Evolutionary conservation across 805 yeast genomes (phyloP), one percentile per base, ranked within the genome.

Genomic region (Starmerella kuoi): DNA sequence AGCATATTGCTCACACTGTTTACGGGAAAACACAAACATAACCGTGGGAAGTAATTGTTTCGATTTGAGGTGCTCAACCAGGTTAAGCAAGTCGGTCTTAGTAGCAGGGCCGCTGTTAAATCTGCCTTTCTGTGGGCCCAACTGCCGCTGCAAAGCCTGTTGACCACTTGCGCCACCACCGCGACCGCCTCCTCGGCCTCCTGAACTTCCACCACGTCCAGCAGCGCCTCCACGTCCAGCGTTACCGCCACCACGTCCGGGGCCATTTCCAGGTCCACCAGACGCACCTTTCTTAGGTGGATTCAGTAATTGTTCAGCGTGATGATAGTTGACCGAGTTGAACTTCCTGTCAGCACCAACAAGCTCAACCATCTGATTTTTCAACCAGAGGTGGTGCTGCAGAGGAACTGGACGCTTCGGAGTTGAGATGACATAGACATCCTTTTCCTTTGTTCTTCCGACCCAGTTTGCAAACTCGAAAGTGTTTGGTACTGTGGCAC

Each of bases 401-500:
- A 91, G 64, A 0, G 99, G 99, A 19, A 91, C 93, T 0, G 99
- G 99, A 59, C 99, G 77, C 59, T 91, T 84, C 11, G 94, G 86
- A 0, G 99, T 91, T 0, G 95, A 85, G 18, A 91, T 91, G 37
- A 91, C 98, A 55, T 91, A 88, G 7, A 91, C 88, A 55, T 91
- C 94, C 60, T 87, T 88, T 54, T 84, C 87, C 58, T 91, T 91
- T 0, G 98, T 91, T 61, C 98, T 72, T 4, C 99, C 97, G 17
- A 91, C 88, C 99, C 99, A 91, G 50, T 80, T 83, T 7, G 99
- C 99, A 69, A 91, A 91, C 58, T 91, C 99, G 58, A 73, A 81
- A 0, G 98, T 88, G 59, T 91, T 91, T n/a, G 99, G 98, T 6
- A 91, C 97, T 0, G 99, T 91, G 4, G 99, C 99, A 11, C 95